Evolutionary conservation across 106 monocot genomes (phyloP).

Genomic region (Allium fistulosum): DNA sequence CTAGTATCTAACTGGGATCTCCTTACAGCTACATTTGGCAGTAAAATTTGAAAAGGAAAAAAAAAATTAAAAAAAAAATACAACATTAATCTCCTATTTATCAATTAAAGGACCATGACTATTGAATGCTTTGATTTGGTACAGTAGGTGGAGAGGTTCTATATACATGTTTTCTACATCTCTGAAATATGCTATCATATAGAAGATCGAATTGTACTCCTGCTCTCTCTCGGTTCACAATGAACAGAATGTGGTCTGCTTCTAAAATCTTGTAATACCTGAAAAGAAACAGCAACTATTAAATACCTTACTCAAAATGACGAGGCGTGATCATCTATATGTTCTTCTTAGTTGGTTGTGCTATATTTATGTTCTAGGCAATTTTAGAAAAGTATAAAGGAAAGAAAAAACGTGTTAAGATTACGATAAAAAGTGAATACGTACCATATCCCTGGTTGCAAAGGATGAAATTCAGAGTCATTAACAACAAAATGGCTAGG

Average conservation of each 20-base stretch:
- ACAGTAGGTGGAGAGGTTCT: constrained; percentile 47
- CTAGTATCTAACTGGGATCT: no score
- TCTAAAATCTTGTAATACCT: constrained; percentile 95
- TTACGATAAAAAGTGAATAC: not conserved
- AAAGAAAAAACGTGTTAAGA: not conserved
- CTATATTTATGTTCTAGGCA: no score
- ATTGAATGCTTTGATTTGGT: constrained; percentile 36
- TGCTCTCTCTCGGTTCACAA: constrained; percentile 81
- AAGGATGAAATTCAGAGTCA: constrained; percentile 49
- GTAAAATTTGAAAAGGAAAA: no score
- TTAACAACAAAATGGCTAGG: constrained; percentile 44
- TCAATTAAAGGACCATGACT: not conserved
- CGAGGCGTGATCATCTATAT: no score
- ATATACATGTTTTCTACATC: constrained; percentile 71
- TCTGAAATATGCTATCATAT: constrained; percentile 77
- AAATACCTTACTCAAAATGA: no score
- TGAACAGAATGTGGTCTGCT: constrained; percentile 79
- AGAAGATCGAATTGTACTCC: constrained; percentile 85
- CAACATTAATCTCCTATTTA: no score
- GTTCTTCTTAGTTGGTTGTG: no score
- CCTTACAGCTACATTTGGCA: no score
- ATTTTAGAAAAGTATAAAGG: no score
- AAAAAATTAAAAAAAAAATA: no score
- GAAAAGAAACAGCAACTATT: not conserved
- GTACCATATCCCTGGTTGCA: constrained; percentile 64